Evolutionary conservation across 805 yeast species (phyloP).

Genomic region (Yarrowia sp.): DNA sequence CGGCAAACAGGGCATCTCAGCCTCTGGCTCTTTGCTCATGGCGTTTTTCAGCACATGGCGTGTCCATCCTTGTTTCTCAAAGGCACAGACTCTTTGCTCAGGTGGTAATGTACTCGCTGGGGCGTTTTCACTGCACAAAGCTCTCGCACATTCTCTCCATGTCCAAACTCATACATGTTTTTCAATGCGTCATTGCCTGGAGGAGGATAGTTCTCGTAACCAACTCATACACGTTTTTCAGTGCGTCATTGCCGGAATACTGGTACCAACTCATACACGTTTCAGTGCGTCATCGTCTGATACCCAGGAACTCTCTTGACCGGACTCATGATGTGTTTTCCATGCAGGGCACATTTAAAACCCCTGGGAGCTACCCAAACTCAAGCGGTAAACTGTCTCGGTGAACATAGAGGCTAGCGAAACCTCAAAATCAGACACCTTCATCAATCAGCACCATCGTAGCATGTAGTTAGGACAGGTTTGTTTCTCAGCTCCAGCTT

Average conservation of each 20-base stretch:
- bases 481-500: slow-evolving; percentile 29
- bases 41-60: slow-evolving; percentile 22
- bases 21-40: slow-evolving; percentile 12
- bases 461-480: slow-evolving; percentile 18
- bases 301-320: neutral
- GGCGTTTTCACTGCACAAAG: slow-evolving; percentile 28
- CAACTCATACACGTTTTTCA: slow-evolving; percentile 5
- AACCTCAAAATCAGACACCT: neutral
- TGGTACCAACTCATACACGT: slow-evolving; percentile 8
- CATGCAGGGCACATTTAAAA: slow-evolving; percentile 32
- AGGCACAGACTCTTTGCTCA: slow-evolving; percentile 25
- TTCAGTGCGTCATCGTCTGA: slow-evolving; percentile 10
- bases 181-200: slow-evolving; percentile 15
- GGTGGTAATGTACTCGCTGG: slow-evolving; percentile 21
- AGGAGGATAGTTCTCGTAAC: neutral
- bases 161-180: slow-evolving; percentile 13
- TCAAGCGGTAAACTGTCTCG: slow-evolving; percentile 23
- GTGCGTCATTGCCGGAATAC: slow-evolving; percentile 10
- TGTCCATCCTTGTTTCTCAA: slow-evolving; percentile 22
- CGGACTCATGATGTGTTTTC: slow-evolving; percentile 23
- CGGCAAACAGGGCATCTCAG: neutral
- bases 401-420: slow-evolving; percentile 15
- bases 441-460: slow-evolving; percentile 28
- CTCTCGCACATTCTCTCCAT: slow-evolving; percentile 2
- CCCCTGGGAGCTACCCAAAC: slow-evolving; percentile 35